phyloP scores from a whole-genome alignment of 192 early-diverging fungal species.

The Coemansia sp. region DNA sequence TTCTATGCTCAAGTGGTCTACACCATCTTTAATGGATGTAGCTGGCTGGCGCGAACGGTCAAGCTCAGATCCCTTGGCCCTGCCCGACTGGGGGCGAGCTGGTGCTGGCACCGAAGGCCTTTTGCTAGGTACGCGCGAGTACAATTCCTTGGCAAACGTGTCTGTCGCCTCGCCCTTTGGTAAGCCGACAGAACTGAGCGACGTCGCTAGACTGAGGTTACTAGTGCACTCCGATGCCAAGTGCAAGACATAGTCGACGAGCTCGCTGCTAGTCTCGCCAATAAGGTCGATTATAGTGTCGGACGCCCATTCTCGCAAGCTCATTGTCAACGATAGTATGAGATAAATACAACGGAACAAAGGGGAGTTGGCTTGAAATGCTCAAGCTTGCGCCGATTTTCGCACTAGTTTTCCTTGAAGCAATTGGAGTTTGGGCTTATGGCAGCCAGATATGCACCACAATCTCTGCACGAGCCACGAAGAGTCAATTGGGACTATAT shows the following conservation, averaged over 20 bases:
- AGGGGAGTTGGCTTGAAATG: neutral
- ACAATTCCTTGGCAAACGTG: conserved; percentile 69
- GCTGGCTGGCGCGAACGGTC: neutral
- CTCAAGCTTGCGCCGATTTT: neutral
- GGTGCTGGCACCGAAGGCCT: neutral
- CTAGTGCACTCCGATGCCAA: conserved; percentile 28
- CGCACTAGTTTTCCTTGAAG: neutral
- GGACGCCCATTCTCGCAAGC: conserved; percentile 45
- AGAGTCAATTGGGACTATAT: neutral
- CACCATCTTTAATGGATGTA: neutral
- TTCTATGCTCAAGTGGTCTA: neutral
- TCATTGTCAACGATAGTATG: conserved; percentile 15
- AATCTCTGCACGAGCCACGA: neutral
- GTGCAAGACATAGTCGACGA: conserved; percentile 47
- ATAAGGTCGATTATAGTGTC: conserved; percentile 44
- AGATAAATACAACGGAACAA: neutral
- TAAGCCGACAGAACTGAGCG: conserved; percentile 62
- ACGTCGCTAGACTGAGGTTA: conserved; percentile 44
- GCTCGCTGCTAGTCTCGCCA: conserved; percentile 43
- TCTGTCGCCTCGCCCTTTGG: conserved; percentile 55
- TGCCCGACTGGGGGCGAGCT: neutral
- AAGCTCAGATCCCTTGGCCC: neutral
- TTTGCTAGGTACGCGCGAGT: conserved; percentile 55
- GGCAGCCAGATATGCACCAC: neutral
- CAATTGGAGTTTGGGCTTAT: neutral